These are phyloP conservation scores for Sclerotinia nivalis DNA, from an alignment of 2,329 filamentous ascomycete genomes.

Conservation along the genomic window DNA sequence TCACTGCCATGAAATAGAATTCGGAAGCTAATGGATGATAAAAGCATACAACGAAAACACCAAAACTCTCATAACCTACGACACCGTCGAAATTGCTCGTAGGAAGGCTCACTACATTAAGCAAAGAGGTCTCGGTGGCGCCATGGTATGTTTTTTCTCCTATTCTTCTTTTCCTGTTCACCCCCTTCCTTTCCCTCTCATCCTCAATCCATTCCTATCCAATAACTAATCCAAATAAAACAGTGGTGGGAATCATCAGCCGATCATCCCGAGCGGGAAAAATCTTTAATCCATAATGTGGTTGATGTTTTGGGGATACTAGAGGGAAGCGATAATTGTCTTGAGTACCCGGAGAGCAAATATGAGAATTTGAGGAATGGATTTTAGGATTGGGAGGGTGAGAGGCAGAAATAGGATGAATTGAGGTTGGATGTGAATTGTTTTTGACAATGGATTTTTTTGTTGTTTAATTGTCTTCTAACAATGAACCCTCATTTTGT, in stretches of 20 bases:
- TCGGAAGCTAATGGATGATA: neutral
- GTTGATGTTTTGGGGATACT: constrained; percentile 59
- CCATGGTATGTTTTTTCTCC: constrained; percentile 56
- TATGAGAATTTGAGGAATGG: constrained; percentile 69
- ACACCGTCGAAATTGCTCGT: constrained; percentile 66
- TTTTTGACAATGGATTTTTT: neutral
- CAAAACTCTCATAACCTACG: constrained; percentile 75
- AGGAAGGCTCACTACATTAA: constrained; percentile 73
- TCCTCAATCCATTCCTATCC: no score
- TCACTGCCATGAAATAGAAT: neutral
- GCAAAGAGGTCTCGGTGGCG: constrained; percentile 70
- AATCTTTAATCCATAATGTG: constrained; percentile 69
- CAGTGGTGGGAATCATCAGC: constrained; percentile 77
- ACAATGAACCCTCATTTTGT: no score
- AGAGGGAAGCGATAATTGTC: constrained; percentile 57
- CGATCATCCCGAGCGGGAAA: constrained; percentile 61
- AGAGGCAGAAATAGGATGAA: neutral
- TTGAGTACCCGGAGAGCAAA: constrained; percentile 64
- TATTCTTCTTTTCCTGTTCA: neutral
- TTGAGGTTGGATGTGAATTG: neutral
- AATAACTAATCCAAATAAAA: neutral
- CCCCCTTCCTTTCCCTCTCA: no score
- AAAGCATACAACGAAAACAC: constrained; percentile 58
- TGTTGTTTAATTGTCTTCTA: no score
- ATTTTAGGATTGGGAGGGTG: constrained; percentile 48